Conservation (phyloP, 1,284 basidiomycete genomes). For the Golubevia sp. region DNA sequence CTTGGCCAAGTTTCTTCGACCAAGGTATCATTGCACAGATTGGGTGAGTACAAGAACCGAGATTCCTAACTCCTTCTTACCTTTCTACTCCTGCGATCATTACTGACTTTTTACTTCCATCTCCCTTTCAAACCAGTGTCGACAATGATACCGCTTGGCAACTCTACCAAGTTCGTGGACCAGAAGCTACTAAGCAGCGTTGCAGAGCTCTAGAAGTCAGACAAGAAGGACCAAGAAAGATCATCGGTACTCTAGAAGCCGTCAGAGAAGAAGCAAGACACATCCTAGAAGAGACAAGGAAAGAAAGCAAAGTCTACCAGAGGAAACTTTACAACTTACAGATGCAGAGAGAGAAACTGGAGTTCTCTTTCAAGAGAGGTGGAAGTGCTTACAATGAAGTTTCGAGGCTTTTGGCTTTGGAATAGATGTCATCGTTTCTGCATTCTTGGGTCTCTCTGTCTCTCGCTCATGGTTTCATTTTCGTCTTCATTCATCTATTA, state of each 20-base stretch:
- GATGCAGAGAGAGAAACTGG: neutral
- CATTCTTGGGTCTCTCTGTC: too few species aligned
- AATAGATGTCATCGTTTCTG: too few species aligned
- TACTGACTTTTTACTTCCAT: neutral
- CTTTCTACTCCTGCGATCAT: too few species aligned
- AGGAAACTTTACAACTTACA: neutral
- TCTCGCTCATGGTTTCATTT: too few species aligned
- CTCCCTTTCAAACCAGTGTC: neutral
- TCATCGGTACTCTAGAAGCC: neutral
- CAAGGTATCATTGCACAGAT: neutral
- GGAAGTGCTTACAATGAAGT: neutral
- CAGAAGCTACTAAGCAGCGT: neutral
- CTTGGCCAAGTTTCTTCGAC: neutral
- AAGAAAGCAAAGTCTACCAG: neutral
- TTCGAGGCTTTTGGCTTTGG: neutral
- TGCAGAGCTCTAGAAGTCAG: neutral
- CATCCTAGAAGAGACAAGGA: neutral
- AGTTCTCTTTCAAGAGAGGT: neutral
- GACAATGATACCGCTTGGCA: neutral
- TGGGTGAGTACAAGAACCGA: neutral
- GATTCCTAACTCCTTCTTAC: neutral
- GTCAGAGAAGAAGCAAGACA: neutral
- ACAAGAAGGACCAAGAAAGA: neutral
- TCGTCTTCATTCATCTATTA: too few species aligned
- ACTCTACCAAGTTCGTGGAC: neutral